A percentile compares a stretch with the other conserved stretches of the same genome.
These are phyloP conservation scores for Talaromyces funiculosus DNA, from an alignment of 2,329 filamentous ascomycete genomes.

Conservation along the genomic window DNA sequence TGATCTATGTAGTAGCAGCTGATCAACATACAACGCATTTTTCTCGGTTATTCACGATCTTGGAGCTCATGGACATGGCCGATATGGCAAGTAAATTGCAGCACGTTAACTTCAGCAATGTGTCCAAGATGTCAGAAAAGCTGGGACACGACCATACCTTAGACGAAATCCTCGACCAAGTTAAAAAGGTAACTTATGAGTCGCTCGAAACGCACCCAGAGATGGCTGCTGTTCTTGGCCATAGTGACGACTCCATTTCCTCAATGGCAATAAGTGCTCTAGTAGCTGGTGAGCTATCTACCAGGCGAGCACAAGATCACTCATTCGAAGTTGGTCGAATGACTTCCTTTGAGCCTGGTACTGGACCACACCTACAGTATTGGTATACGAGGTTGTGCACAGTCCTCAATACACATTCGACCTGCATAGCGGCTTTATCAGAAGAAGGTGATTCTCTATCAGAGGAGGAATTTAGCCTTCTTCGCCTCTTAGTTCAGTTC, in stretches of 20 bases:
- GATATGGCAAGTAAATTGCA: background rate
- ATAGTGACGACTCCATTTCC: background rate
- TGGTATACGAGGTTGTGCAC: background rate
- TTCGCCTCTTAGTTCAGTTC: background rate
- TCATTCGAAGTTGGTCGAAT: background rate
- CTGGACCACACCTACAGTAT: background rate
- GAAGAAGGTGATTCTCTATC: background rate
- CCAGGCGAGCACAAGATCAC: background rate
- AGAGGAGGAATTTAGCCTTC: background rate
- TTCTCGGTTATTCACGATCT: background rate
- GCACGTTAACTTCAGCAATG: background rate
- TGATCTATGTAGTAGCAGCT: conserved; percentile 72
- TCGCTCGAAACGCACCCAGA: background rate
- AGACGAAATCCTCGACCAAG: background rate
- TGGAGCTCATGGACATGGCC: background rate
- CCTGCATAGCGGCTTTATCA: background rate
- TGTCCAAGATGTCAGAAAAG: background rate
- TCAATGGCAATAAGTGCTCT: background rate
- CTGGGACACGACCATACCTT: background rate
- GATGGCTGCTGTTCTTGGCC: background rate
- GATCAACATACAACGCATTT: conserved; percentile 44
- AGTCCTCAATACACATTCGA: background rate
- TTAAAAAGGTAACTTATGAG: background rate
- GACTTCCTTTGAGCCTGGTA: background rate
- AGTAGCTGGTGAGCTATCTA: background rate